phyloP scores from a whole-genome alignment of 495 filamentous ascomycete species.

The Neurospora intermedia region DNA sequence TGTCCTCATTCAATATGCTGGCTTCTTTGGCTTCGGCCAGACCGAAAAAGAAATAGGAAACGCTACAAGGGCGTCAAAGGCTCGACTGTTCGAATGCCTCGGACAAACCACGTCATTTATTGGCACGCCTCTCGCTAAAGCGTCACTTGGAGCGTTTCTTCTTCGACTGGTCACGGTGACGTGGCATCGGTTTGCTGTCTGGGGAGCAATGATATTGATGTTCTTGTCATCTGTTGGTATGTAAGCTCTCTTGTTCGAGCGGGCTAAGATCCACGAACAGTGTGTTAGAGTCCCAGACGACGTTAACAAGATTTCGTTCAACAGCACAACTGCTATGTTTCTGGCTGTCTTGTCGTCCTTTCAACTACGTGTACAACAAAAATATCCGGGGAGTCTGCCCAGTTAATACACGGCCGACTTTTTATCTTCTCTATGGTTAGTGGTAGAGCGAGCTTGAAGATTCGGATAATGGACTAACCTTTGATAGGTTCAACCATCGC shows the following conservation, averaged over 20 bases:
- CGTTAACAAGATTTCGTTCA: background rate
- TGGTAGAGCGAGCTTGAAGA: background rate
- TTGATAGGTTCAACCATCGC: constrained; percentile 13
- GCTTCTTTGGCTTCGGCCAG: constrained; percentile 12
- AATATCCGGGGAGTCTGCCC: constrained; percentile 10
- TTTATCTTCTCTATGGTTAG: constrained; percentile 12
- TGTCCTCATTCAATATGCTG: constrained; percentile 18
- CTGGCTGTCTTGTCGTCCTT: constrained; percentile 14
- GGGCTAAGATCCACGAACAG: background rate
- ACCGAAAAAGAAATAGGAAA: constrained; percentile 9
- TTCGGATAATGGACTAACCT: background rate
- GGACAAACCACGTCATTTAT: constrained; percentile 13
- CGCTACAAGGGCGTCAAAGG: background rate
- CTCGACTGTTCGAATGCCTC: constrained; percentile 3
- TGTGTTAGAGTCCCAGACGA: background rate
- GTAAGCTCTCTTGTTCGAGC: background rate
- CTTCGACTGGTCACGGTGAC: constrained; percentile 16
- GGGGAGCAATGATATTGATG: constrained; percentile 16
- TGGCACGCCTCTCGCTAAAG: constrained; percentile 23
- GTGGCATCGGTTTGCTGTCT: constrained; percentile 27
- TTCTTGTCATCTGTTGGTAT: constrained; percentile 12
- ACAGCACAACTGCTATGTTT: constrained; percentile 20
- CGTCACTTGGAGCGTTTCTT: constrained; percentile 21
- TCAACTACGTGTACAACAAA: constrained; percentile 14
- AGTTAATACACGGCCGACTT: constrained; percentile 13